Base-by-base conservation (phyloP, 331 rosid species). In the Malus hybrid region DNA sequence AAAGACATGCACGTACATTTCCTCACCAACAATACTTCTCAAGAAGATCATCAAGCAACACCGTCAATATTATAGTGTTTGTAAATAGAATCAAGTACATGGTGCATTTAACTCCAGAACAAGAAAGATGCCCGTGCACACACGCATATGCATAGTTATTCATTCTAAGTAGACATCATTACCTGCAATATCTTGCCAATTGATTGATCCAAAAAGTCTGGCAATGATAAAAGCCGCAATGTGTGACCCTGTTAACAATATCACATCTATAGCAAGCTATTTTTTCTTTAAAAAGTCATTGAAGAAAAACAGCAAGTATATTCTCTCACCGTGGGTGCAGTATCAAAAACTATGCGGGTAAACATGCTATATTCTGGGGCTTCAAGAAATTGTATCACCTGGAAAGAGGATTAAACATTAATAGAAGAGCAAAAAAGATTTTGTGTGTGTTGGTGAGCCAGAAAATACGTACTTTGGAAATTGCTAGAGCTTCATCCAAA, bases 401-500 rank as follows among this genome's bases (percentile, higher is more conserved):
- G 93, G 72, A 62, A 81, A 84, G 77, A 85, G 70, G 56, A 48
- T 71, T 16, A 66, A 83, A 74, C 79, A 64, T 59, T 65, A 65
- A 24, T 42, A 75, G 71, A 70, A 20, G 65, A 39, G 78, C 14
- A 76, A 73, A 66, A 52, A 20, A 24, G 31, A 4, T 14, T 62
- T 4, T 5, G 48, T 27, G 36, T 50, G 73, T 61, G 19, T 59
- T 1, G 8, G 39, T 9, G 60, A 59, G 31, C 10, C 20, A 71
- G 65, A 31, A 11, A 76, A 46, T 18, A 60, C 81, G 22, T 73
- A 83, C 99, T 95, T 94, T 94, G 57, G 99, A 89, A 84, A 94
- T 94, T 12, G 99, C 99, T 69, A 95, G 86, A 74, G 97, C 99
- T 90, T 95, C 99, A 81, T 95, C 99, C 78, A 95, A 81, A 81